These are phyloP conservation scores for Fusarium nanum DNA, from an alignment of 2,329 filamentous ascomycete genomes.

Conservation along the genomic window DNA sequence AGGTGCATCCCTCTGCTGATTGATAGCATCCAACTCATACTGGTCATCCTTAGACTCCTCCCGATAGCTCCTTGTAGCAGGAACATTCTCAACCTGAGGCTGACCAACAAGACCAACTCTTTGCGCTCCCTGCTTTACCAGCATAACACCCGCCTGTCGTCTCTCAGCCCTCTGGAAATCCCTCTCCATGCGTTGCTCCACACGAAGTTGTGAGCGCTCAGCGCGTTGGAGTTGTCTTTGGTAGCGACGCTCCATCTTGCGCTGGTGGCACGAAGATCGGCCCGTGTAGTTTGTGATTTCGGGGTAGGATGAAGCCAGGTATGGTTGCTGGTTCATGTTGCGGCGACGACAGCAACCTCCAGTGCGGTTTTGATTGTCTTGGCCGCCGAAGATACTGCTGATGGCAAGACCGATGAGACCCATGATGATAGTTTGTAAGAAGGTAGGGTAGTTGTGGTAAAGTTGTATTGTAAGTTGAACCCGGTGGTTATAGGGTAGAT, in stretches of 20 bases:
- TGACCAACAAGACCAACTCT: constrained; percentile 5
- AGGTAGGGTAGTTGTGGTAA: neutral
- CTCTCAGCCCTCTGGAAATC: constrained; percentile 25
- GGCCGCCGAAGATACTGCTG: constrained; percentile 1
- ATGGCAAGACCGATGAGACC: constrained; percentile 34
- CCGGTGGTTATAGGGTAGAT: constrained; percentile 2
- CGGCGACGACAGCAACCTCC: constrained; percentile 1
- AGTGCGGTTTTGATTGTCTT: constrained; percentile 4
- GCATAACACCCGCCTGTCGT: constrained; percentile 25
- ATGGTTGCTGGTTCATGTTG: constrained; percentile 1
- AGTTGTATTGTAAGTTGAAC: neutral
- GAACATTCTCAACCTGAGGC: neutral
- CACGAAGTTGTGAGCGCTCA: constrained; percentile 39
- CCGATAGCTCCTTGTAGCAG: neutral
- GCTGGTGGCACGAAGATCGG: constrained; percentile 16
- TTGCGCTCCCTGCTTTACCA: constrained; percentile 14
- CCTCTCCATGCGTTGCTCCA: constrained; percentile 33
- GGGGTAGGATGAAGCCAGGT: neutral
- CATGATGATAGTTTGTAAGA: constrained; percentile 18
- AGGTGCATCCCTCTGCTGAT: constrained; percentile 28
- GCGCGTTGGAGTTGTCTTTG: constrained; percentile 36
- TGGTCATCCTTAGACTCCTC: constrained; percentile 8
- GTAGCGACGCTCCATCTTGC: constrained; percentile 35
- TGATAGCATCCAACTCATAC: constrained; percentile 13
- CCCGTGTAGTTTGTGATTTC: neutral